Base-by-base conservation (phyloP, 2,329 filamentous ascomycete species). In the Monosporascus cannonballus region DNA sequence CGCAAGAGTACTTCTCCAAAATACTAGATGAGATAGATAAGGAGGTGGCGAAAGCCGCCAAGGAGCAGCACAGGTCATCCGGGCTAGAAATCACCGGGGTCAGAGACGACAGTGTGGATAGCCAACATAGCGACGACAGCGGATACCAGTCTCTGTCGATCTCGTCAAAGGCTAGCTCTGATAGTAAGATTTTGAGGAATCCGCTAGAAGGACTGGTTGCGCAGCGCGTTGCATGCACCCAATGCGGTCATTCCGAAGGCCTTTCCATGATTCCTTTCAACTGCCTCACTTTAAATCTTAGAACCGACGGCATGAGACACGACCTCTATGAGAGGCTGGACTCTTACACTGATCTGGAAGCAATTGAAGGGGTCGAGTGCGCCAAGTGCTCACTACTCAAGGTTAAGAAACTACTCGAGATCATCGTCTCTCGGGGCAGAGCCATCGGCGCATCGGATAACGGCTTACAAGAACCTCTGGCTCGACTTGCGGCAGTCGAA, bases 1-100 rank as follows among this genome's bases (percentile, higher is more conserved):
- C 94, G 5, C 94, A 97, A 67, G 94, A 99, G 69, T 99, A 97
- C 69, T 96, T 89, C 63, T 93, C 90, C 17, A 95, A 93, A 64
- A 78, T 99, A 15, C 71, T 96, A 47, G 90, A 93, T 59, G 86
- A 92, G 61, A 76, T 96, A 27, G 90, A 96, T 63, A 87, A 86
- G 63, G 90, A 95, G 64, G 76, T 90, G 41, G 73, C 76, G 20
- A 79, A 77, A 59, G 77, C 77, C 46, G 72, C 69, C 3, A 67
- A 64, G 50, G 53, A 59, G 1, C 54, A 63, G n/a, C 56, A 62
- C 38, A 63, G 69, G 18, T 62, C 67, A 6, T 59, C 68, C 0
- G 74, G 75, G 1, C 64, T 79, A 24, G 75, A 78, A 51, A 51
- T 62, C 17, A 70, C 72, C 15, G 54, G 62, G 24, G 57, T 55